These are phyloP conservation scores for Gossypioides kirkii DNA, from an alignment of 345 rosid genomes.

Conservation along the genomic window DNA sequence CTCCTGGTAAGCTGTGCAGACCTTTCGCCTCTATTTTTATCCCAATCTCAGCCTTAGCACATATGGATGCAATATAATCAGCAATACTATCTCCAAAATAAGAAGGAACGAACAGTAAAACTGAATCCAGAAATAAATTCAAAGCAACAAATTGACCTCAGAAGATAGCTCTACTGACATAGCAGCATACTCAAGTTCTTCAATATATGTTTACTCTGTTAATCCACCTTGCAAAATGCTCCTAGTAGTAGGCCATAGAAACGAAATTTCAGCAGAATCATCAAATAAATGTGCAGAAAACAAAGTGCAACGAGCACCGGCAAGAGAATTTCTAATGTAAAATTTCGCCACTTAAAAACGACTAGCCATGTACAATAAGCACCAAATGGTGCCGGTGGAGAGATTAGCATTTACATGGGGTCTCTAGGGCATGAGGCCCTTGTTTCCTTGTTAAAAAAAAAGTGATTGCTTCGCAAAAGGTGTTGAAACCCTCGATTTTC, in stretches of 20 bases:
- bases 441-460: no score
- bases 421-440: no score
- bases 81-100: conserved; percentile 4
- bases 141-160: conserved; percentile 42
- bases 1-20: conserved; percentile 42
- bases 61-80: conserved; percentile 18
- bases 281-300: not conserved
- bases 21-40: conserved; percentile 52
- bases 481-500: conserved; percentile 28
- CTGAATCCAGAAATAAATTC: not conserved
- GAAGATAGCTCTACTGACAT: conserved; percentile 70
- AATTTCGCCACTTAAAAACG: not conserved
- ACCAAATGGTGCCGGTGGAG: not conserved
- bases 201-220: conserved; percentile 31
- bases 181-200: conserved; percentile 51
- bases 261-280: not conserved
- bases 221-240: conserved; percentile 10
- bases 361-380: not conserved
- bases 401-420: not conserved
- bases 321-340: not conserved
- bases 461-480: not conserved
- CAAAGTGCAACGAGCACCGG: not conserved
- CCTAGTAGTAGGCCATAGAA: conserved; percentile 4
- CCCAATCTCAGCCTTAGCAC: conserved; percentile 73
- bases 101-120: not conserved